A percentile compares a stretch with the other conserved stretches of the same genome.
phyloP scores from a whole-genome alignment of 805 yeast genomes.

The Barnettozyma salicaria region DNA sequence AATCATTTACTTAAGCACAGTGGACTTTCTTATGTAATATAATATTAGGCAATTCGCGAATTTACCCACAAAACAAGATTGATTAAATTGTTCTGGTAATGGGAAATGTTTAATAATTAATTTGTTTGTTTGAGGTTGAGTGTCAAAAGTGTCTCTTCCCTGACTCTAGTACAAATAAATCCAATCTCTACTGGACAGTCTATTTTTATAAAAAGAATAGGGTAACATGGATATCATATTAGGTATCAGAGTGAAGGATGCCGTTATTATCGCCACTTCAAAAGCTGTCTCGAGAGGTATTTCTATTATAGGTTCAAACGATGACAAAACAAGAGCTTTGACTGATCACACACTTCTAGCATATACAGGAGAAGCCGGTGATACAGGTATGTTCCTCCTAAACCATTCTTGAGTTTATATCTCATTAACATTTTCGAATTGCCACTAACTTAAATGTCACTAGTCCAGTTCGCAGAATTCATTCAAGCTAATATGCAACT shows the following conservation, averaged over 20 bases:
- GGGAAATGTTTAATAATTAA: too few species aligned
- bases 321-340: conserved; percentile 72
- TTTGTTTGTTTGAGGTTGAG: neutral
- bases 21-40: neutral
- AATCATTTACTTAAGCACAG: neutral
- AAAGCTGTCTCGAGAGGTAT: conserved; percentile 91
- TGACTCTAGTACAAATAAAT: too few species aligned
- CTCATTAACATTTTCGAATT: neutral
- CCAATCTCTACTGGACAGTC: neutral
- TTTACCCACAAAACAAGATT: too few species aligned
- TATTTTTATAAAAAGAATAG: neutral
- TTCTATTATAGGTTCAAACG: conserved; percentile 68
- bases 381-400: conserved; percentile 44
- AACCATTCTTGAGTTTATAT: neutral
- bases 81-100: too few species aligned
- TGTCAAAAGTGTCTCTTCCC: neutral
- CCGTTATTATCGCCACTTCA: conserved; percentile 88
- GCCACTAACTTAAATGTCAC: conserved; percentile 14
- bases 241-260: conserved; percentile 77
- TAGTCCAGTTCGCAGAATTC: conserved; percentile 86
- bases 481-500: conserved; percentile 89
- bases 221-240: conserved; percentile 76
- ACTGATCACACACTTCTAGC: conserved; percentile 79
- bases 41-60: too few species aligned
- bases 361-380: conserved; percentile 94